These are phyloP conservation scores for Plectosphaerella plurivora DNA, from an alignment of 2,329 filamentous ascomycete genomes.

Conservation along the genomic window DNA sequence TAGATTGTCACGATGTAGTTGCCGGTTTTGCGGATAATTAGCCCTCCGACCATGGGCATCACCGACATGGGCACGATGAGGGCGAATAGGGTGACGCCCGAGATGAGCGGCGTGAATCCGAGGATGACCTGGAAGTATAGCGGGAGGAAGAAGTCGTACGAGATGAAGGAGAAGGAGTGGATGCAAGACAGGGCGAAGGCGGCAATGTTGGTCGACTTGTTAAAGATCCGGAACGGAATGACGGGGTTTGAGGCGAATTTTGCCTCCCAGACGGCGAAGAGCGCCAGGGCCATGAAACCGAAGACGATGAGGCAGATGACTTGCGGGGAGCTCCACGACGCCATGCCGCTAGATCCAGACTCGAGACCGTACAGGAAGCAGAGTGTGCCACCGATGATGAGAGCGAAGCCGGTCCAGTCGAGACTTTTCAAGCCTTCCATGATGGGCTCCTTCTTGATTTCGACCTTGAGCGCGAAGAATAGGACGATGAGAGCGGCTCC, in stretches of 20 bases:
- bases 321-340: conserved; percentile 46
- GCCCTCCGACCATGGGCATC: conserved; percentile 7
- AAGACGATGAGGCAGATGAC: conserved; percentile 49
- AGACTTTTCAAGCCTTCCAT: conserved; percentile 47
- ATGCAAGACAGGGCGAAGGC: conserved; percentile 28
- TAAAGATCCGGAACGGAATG: conserved; percentile 51
- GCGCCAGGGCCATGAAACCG: conserved; percentile 32
- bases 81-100: conserved; percentile 45
- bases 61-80: conserved; percentile 29
- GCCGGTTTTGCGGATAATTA: conserved; percentile 60
- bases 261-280: conserved; percentile 49
- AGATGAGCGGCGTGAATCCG: conserved; percentile 45
- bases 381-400: conserved; percentile 51
- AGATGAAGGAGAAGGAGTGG: conserved; percentile 46
- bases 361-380: conserved; percentile 60
- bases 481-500: conserved; percentile 34
- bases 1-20: conserved; percentile 55
- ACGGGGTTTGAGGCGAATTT: conserved; percentile 50
- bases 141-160: conserved; percentile 55
- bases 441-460: conserved; percentile 52
- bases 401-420: conserved; percentile 45
- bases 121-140: conserved; percentile 57
- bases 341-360: conserved; percentile 45
- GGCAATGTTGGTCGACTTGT: conserved; percentile 42
- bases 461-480: conserved; percentile 38